phyloP scores from a whole-genome alignment of 2,329 filamentous ascomycete genomes.

The Rhynchosporium graminicola region DNA sequence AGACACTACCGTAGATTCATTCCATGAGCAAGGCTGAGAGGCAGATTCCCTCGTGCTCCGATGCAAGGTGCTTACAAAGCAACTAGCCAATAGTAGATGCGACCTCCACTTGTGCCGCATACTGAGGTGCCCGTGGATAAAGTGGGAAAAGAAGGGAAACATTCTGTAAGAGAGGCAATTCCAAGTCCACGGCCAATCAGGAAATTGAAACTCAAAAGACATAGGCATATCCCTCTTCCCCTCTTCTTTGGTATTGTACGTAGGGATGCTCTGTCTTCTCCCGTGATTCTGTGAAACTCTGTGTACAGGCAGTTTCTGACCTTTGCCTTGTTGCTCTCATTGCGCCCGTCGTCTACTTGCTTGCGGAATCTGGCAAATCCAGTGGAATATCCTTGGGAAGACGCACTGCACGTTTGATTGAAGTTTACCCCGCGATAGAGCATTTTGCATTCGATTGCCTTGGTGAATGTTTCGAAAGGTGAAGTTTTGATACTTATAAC shows the following conservation, averaged over 20 bases:
- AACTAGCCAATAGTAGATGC: conserved; percentile 15
- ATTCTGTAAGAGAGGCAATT: neutral
- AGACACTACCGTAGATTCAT: conserved; percentile 19
- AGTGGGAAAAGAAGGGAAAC: neutral
- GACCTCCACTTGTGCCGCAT: conserved; percentile 25
- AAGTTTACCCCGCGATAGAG: conserved; percentile 8
- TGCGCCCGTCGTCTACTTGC: neutral
- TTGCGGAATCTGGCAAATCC: neutral
- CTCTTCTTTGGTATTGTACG: neutral
- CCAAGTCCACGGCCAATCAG: neutral
- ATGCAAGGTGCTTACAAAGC: conserved; percentile 26
- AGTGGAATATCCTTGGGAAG: neutral
- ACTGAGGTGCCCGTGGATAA: conserved; percentile 21
- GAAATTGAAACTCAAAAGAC: neutral
- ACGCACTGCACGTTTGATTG: conserved; percentile 11
- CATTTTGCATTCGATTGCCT: neutral
- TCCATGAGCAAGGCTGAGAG: conserved; percentile 23
- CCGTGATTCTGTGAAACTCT: neutral
- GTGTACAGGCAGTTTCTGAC: neutral
- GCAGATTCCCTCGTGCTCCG: conserved; percentile 3
- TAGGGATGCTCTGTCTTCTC: neutral
- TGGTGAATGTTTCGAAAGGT: too few species aligned
- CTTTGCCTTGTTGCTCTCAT: neutral
- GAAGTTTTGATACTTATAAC: conserved; percentile 14
- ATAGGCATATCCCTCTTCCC: neutral